phyloP scores from a whole-genome alignment of 2,329 filamentous ascomycete genomes.

The Coleophoma cylindrospora region DNA sequence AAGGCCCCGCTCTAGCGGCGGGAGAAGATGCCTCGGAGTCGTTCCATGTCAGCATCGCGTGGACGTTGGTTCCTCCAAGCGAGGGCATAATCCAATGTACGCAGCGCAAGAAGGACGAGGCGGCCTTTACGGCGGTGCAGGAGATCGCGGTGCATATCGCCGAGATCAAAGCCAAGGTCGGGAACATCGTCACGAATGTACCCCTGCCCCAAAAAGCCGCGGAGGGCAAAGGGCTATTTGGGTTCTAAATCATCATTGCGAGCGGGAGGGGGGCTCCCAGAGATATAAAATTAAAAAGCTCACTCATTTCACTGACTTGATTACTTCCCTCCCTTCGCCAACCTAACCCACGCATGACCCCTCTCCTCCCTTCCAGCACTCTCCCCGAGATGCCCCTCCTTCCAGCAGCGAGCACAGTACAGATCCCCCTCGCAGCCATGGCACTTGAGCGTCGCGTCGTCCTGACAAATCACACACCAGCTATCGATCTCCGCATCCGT shows the following conservation, averaged over 20 bases:
- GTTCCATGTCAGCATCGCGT: conserved; percentile 89
- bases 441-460: conserved; percentile 70
- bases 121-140: conserved; percentile 6
- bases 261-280: too few relatives aligned
- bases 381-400: conserved; percentile 70
- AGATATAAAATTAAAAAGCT: too few relatives aligned
- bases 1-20: conserved; percentile 3
- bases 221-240: conserved; percentile 17
- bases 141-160: conserved; percentile 48
- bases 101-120: conserved; percentile 8
- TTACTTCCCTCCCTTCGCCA: conserved; percentile 16
- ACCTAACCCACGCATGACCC: conserved; percentile 62
- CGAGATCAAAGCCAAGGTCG: conserved; percentile 69
- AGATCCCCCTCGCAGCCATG: conserved; percentile 66
- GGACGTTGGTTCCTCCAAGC: conserved; percentile 59
- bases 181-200: conserved; percentile 58
- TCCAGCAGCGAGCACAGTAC: conserved; percentile 77
- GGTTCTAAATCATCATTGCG: conserved; percentile 6
- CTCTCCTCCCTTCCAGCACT: conserved; percentile 66
- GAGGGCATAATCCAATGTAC: conserved; percentile 35
- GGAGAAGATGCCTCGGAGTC: conserved; percentile 42
- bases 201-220: conserved; percentile 24
- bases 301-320: too few relatives aligned
- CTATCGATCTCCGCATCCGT: conserved; percentile 68
- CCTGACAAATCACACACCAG: conserved; percentile 81